phyloP scores from a whole-genome alignment of 2,329 filamentous ascomycete genomes.

The Xylaria sp. region DNA sequence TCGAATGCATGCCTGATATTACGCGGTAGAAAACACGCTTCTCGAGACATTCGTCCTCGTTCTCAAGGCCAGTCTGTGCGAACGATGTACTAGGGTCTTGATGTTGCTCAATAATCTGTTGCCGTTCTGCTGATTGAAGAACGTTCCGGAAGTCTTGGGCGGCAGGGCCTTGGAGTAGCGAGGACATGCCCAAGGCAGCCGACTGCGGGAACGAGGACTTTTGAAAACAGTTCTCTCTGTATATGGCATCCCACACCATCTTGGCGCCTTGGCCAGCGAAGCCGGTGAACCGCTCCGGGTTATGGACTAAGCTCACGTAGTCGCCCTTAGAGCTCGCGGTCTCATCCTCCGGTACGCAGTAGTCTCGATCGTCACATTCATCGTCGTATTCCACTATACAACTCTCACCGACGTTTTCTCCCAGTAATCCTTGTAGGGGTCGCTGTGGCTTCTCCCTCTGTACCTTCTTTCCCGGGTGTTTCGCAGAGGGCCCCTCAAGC shows the following conservation, averaged over 20 bases:
- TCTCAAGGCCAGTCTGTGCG: conserved; percentile 70
- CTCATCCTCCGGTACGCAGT: conserved; percentile 95
- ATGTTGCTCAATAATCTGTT: conserved; percentile 66
- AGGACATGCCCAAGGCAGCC: conserved; percentile 57
- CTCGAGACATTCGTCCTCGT: conserved; percentile 92
- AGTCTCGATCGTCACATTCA: conserved; percentile 95
- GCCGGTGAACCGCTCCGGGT: conserved; percentile 94
- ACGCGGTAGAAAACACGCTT: conserved; percentile 98
- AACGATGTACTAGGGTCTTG: conserved; percentile 61
- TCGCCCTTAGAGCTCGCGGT: conserved; percentile 85
- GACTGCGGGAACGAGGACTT: conserved; percentile 67
- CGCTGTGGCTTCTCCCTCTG: conserved; percentile 73
- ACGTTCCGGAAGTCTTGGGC: conserved; percentile 67
- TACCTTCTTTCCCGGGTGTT: conserved; percentile 78
- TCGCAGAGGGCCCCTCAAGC: conserved; percentile 87
- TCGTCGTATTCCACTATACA: conserved; percentile 98
- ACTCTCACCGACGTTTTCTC: conserved; percentile 88
- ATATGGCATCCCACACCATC: conserved; percentile 96
- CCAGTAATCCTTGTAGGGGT: conserved; percentile 81
- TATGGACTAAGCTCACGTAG: conserved; percentile 92
- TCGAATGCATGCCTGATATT: conserved; percentile 96
- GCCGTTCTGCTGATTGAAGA: conserved; percentile 62
- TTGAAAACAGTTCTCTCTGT: conserved; percentile 95
- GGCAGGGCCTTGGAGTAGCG: conserved; percentile 55
- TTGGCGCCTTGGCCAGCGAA: conserved; percentile 84